Conservation (phyloP, 768 basidiomycete species). For the Boletus huronensis region DNA sequence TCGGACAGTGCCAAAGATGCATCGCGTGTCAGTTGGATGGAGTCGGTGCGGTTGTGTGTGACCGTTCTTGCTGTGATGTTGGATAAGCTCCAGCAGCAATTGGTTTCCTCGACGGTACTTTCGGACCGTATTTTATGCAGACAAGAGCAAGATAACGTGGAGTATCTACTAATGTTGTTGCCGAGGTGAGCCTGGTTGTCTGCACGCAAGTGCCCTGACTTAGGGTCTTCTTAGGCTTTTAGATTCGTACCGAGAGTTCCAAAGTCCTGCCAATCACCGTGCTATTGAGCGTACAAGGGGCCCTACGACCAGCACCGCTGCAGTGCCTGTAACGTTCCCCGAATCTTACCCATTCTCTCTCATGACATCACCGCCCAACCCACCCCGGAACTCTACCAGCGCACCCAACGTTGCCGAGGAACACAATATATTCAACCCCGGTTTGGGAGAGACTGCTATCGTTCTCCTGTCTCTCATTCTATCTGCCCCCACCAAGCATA, state of each 20-base stretch:
- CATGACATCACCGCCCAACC: conserved; percentile 60
- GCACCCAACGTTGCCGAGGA: conserved; percentile 42
- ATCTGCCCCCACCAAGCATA: conserved; percentile 73
- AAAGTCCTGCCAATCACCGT: conserved; percentile 59
- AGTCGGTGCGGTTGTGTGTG: conserved; percentile 84
- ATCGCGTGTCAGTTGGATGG: conserved; percentile 84
- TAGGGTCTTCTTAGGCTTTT: conserved; percentile 52
- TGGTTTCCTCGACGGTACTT: conserved; percentile 63
- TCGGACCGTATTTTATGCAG: conserved; percentile 58
- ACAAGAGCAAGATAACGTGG: conserved; percentile 91
- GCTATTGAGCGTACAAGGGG: conserved; percentile 69
- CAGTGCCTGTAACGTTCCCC: conserved; percentile 81
- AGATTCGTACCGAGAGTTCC: conserved; percentile 85
- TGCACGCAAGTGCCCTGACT: neutral
- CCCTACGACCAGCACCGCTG: conserved; percentile 52
- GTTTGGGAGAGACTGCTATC: conserved; percentile 80
- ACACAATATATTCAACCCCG: conserved; percentile 61
- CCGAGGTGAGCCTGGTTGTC: conserved; percentile 58
- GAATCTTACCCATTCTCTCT: conserved; percentile 93
- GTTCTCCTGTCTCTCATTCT: conserved; percentile 80
- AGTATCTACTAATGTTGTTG: conserved; percentile 75
- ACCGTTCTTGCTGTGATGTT: conserved; percentile 87
- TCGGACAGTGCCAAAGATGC: conserved; percentile 63
- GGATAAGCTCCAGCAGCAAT: conserved; percentile 80
- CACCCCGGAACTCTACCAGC: conserved; percentile 41